These are phyloP conservation scores for Brettanomyces naardenensis DNA, from an alignment of 805 yeast genomes.

Conservation along the genomic window DNA sequence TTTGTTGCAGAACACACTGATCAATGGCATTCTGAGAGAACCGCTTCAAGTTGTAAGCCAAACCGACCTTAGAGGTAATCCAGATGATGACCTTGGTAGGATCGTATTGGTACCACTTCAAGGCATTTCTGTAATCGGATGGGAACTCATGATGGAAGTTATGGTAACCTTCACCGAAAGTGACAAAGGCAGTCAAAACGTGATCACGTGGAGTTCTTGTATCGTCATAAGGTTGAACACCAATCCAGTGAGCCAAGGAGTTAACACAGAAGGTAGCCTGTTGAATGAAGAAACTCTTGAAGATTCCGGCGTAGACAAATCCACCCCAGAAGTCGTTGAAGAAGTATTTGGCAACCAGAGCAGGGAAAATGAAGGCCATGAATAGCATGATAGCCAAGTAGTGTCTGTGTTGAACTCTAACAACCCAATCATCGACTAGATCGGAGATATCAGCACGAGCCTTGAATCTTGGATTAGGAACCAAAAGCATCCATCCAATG, in stretches of 20 bases:
- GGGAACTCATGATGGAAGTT: constrained; percentile 91
- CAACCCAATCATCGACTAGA: constrained; percentile 71
- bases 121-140: constrained; percentile 79
- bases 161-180: constrained; percentile 87
- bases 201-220: constrained; percentile 84
- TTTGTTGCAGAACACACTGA: constrained; percentile 76
- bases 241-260: constrained; percentile 82
- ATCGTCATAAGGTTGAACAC: constrained; percentile 80
- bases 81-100: constrained; percentile 68
- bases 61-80: constrained; percentile 52
- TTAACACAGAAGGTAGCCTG: constrained; percentile 85
- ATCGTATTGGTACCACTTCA: constrained; percentile 83
- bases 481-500: constrained; percentile 78
- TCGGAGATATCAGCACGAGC: constrained; percentile 81
- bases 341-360: constrained; percentile 42
- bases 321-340: constrained; percentile 68
- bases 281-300: constrained; percentile 64
- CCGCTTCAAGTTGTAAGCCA: constrained; percentile 66
- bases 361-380: constrained; percentile 57
- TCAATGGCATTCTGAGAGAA: constrained; percentile 76
- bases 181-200: constrained; percentile 69
- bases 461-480: constrained; percentile 74
- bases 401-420: constrained; percentile 75
- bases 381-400: constrained; percentile 55
- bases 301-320: constrained; percentile 65